Percentiles rank a stretch among this genome's conserved stretches.
phyloP scores from a whole-genome alignment of 2,329 filamentous ascomycete genomes.

The Alternaria consortialis region DNA sequence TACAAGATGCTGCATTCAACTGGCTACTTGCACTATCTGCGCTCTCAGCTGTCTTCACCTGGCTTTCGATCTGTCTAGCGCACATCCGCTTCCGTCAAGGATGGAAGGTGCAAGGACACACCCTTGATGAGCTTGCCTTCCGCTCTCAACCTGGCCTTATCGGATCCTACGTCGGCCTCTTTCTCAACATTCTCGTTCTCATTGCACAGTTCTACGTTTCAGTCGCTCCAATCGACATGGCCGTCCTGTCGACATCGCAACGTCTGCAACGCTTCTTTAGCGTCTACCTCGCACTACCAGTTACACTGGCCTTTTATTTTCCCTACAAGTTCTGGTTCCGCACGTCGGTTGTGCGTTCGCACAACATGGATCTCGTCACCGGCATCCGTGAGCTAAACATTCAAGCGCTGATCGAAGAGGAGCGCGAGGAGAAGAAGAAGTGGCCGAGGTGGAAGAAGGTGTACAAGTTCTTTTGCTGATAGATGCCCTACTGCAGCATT shows the following conservation, averaged over 20 bases:
- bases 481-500: neutral
- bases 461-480: slow-evolving; percentile 60
- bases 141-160: slow-evolving; percentile 77
- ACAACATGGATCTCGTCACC: slow-evolving; percentile 87
- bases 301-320: slow-evolving; percentile 73
- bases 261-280: slow-evolving; percentile 76
- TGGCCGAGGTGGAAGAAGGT: slow-evolving; percentile 61
- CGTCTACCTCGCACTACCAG: slow-evolving; percentile 74
- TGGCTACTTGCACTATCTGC: slow-evolving; percentile 77
- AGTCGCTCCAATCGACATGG: slow-evolving; percentile 74
- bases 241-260: slow-evolving; percentile 53
- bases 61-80: slow-evolving; percentile 72
- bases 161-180: slow-evolving; percentile 82
- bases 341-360: slow-evolving; percentile 71
- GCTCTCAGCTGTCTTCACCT: slow-evolving; percentile 77
- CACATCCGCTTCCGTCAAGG: slow-evolving; percentile 69
- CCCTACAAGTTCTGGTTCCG: slow-evolving; percentile 78
- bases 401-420: slow-evolving; percentile 78
- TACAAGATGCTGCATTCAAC: slow-evolving; percentile 61
- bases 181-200: slow-evolving; percentile 78
- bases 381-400: slow-evolving; percentile 87
- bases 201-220: slow-evolving; percentile 89
- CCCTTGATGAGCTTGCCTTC: slow-evolving; percentile 82
- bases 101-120: slow-evolving; percentile 68
- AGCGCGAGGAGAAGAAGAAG: slow-evolving; percentile 73